A percentile compares a stretch with the other conserved stretches of the same genome.
Evolutionary conservation across 2,329 filamentous ascomycete species (phyloP).

Genomic region (Sporothrix curviconia): DNA sequence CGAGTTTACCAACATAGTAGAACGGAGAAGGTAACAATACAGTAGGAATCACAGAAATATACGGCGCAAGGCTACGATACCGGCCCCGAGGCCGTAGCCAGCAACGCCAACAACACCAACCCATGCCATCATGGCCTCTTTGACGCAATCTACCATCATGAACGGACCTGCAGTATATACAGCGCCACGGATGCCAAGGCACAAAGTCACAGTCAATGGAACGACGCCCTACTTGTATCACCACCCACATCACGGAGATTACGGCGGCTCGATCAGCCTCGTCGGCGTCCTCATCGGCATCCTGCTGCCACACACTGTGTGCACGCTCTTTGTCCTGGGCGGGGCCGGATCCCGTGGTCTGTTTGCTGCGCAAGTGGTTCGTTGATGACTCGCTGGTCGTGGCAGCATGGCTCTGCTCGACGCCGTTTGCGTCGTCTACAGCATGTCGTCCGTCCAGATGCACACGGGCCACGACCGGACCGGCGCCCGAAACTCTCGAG

Average conservation of each 20-base stretch:
- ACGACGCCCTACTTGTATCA: neutral
- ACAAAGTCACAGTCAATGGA: neutral
- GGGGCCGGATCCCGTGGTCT: constrained; percentile 25
- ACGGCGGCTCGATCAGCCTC: constrained; percentile 15
- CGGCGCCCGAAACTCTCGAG: constrained; percentile 2
- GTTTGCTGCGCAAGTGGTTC: constrained; percentile 29
- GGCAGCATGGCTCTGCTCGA: constrained; percentile 28
- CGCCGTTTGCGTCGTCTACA: constrained; percentile 28
- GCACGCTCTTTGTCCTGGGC: constrained; percentile 27
- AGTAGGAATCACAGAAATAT: no score
- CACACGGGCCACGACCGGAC: neutral
- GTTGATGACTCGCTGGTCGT: constrained; percentile 29
- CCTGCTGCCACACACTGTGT: constrained; percentile 28
- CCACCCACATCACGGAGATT: constrained; percentile 1
- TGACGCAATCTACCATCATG: no score
- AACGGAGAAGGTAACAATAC: no score
- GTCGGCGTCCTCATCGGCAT: constrained; percentile 27
- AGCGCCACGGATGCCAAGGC: no score
- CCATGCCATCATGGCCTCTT: constrained; percentile 5
- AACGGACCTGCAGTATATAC: neutral
- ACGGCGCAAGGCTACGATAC: no score
- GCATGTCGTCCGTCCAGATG: constrained; percentile 24
- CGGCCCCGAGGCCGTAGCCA: neutral
- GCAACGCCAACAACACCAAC: neutral
- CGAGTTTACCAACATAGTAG: no score